phyloP scores from a whole-genome alignment of 192 early-diverging fungal species.

The Podila clonocystis region DNA sequence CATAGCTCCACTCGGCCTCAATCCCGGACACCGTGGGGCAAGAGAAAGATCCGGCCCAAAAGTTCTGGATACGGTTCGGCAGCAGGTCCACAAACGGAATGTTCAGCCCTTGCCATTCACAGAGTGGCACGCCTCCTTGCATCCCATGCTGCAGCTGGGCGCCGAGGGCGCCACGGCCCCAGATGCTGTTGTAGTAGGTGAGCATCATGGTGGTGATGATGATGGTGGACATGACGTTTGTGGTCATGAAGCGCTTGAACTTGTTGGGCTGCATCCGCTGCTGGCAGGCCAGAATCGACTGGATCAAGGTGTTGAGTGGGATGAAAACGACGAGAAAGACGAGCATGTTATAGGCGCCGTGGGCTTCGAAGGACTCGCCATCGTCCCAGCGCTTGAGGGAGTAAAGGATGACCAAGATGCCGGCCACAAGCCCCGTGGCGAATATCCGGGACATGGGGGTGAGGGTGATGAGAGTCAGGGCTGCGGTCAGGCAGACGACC shows the following conservation, averaged over 20 bases:
- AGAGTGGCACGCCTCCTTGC: conserved; percentile 38
- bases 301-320: conserved; percentile 58
- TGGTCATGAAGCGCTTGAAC: conserved; percentile 51
- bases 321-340: conserved; percentile 62
- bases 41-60: conserved; percentile 62
- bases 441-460: conserved; percentile 48
- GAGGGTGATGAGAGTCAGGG: conserved; percentile 54
- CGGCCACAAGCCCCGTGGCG: conserved; percentile 21
- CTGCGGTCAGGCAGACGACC: conserved; percentile 50
- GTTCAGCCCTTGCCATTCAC: conserved; percentile 60
- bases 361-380: conserved; percentile 64
- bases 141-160: conserved; percentile 23
- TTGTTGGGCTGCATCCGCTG: conserved; percentile 17
- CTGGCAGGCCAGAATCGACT: conserved; percentile 31
- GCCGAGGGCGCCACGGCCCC: conserved; percentile 50
- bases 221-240: conserved; percentile 16
- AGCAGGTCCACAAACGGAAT: conserved; percentile 62
- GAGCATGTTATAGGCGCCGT: conserved; percentile 66
- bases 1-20: conserved; percentile 47
- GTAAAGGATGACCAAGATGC: conserved; percentile 14
- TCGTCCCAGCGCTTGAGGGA: conserved; percentile 63
- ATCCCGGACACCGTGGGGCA: conserved; percentile 37
- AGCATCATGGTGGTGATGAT: conserved; percentile 30
- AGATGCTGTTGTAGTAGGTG: conserved; percentile 54
- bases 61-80: conserved; percentile 63